A percentile compares a stretch with the other conserved stretches of the same genome.
Conservation (phyloP, 2,329 filamentous ascomycete genomes). For the Trichoderma sp. region DNA sequence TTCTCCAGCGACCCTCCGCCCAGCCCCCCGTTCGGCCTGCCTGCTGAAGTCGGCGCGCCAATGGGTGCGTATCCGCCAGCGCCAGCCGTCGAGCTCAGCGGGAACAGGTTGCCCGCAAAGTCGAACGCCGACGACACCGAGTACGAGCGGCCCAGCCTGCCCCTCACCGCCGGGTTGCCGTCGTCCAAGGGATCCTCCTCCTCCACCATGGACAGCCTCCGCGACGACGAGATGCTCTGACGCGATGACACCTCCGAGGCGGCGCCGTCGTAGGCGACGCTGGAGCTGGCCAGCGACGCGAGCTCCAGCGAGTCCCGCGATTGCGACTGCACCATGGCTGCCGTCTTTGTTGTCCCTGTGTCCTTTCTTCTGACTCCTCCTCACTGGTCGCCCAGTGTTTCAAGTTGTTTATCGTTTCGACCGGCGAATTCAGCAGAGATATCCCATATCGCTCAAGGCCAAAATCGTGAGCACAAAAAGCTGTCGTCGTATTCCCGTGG, state of each 20-base stretch:
- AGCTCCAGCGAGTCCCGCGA: constrained; percentile 93
- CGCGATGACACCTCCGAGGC: constrained; percentile 67
- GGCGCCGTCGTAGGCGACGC: constrained; percentile 51
- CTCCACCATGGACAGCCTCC: constrained; percentile 77
- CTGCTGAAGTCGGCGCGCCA: constrained; percentile 65
- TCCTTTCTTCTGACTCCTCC: not conserved
- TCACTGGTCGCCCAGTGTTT: not conserved
- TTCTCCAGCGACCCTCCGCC: constrained; percentile 85
- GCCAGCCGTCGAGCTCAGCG: constrained; percentile 76
- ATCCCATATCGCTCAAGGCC: constrained; percentile 27
- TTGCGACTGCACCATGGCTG: constrained; percentile 42
- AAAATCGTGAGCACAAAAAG: not conserved
- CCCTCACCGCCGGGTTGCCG: constrained; percentile 48
- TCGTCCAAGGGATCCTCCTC: constrained; percentile 73
- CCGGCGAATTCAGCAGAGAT: constrained; percentile 24
- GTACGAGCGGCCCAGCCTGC: constrained; percentile 63
- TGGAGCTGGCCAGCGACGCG: constrained; percentile 87
- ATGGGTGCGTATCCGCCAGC: constrained; percentile 78
- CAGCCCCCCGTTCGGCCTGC: constrained; percentile 47
- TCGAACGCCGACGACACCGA: constrained; percentile 93
- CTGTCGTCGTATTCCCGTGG: not conserved
- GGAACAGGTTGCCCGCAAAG: constrained; percentile 90
- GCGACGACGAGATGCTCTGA: constrained; percentile 89
- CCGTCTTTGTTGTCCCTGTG: constrained; percentile 22
- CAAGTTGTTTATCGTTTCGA: constrained; percentile 1